These are phyloP conservation scores for Suhomyces coccinellae DNA, from an alignment of 1,139 yeast species.

Conservation along the genomic window DNA sequence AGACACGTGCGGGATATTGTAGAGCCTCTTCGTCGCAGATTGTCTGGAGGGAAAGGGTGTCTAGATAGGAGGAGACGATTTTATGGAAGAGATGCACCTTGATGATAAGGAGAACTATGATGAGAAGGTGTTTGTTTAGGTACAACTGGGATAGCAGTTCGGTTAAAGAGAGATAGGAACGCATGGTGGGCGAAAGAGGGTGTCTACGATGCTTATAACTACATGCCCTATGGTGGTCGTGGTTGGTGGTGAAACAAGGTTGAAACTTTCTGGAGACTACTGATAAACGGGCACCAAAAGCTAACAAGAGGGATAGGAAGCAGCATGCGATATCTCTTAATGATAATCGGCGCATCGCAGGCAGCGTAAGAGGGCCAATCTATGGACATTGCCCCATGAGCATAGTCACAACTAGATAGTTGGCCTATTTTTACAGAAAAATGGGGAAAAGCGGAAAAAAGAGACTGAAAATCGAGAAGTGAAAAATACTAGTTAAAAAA, in stretches of 20 bases:
- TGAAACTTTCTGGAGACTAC: slow-evolving; percentile 1
- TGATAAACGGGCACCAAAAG: neutral
- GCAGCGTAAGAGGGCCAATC: too few species aligned
- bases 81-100: slow-evolving; percentile 51
- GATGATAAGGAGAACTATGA: slow-evolving; percentile 44
- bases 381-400: too few species aligned
- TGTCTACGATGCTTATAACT: neutral
- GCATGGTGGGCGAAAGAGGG: slow-evolving; percentile 11
- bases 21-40: slow-evolving; percentile 41
- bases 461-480: too few species aligned
- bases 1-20: slow-evolving; percentile 57
- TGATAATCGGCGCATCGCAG: too few species aligned
- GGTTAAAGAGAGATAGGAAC: slow-evolving; percentile 25
- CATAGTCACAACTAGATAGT: too few species aligned
- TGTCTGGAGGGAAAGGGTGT: slow-evolving; percentile 33
- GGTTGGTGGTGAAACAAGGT: neutral
- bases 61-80: slow-evolving; percentile 42
- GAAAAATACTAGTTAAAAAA: too few species aligned
- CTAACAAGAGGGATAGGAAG: neutral
- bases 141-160: slow-evolving; percentile 61
- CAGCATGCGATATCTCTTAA: too few species aligned
- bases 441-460: too few species aligned
- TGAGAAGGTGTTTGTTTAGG: slow-evolving; percentile 55
- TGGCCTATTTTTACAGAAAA: too few species aligned
- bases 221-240: neutral